Base-by-base conservation (phyloP, 306 rosid species). In the Dryas drummondii region DNA sequence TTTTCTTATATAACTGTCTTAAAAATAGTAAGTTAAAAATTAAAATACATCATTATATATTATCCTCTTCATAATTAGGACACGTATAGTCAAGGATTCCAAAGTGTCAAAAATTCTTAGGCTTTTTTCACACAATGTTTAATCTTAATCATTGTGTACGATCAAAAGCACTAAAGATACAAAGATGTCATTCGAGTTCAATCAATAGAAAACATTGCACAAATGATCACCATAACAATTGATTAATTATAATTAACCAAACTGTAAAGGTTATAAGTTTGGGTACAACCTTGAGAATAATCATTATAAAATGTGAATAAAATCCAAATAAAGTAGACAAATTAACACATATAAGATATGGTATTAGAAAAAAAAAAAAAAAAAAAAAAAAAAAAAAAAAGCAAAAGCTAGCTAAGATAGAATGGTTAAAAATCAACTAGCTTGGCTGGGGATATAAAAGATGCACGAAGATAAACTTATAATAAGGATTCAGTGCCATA, bases 391-490 rank as follows among this genome's bases (percentile, higher is more conserved):
- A 68, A 49, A 16, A 19, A 0, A 60, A 60, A 5, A 11, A 60
- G 8, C 4, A 58, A 67, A 48, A 51, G 27, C 9, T 32, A 27
- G 26, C 9, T 13, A 19, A 47, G 53, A 7, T 13, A 46, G 26
- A 61, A 8, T 7, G 58, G 50, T 55, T 11, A 13, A 60, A 60
- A 48, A 61, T 32, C 50, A 61, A 60, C 12, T 73, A n/a, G 19
- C 7, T 53, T 27, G 70, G 53, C 19, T 51, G 41, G 16, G 40
- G 41, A 45, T 11, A 75, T n/a, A 22, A 54, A 65, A 52, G 66
- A 65, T 42, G 76, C 66, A 58, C 59, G 12, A 66, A 56, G 79
- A 76, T 76, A 76, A 54, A 56, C 73, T 55, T 26, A 32, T 32
- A 76, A 76, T 0, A 44, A 76, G 6, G n/a, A 4, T n/a, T 15